These are phyloP conservation scores for Emydomyces testavorans DNA, from an alignment of 2,329 filamentous ascomycete species.

Conservation along the genomic window DNA sequence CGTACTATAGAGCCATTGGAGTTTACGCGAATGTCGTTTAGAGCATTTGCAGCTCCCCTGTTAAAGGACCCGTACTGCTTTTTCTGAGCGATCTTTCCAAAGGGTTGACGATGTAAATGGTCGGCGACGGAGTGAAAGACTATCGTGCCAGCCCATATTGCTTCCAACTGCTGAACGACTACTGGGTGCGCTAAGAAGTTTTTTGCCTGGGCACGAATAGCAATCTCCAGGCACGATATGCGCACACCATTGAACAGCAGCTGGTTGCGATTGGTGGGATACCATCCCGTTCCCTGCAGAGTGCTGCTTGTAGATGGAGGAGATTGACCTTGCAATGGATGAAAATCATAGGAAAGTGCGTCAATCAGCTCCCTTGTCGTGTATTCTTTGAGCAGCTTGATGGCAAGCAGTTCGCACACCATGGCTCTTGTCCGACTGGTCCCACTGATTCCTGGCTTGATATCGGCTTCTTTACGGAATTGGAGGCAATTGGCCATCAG, in stretches of 20 bases:
- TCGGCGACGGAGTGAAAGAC: conserved; percentile 87
- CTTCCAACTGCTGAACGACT: conserved; percentile 88
- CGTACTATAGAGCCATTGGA: conserved; percentile 29
- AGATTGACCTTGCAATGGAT: conserved; percentile 72
- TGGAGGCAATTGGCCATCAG: conserved; percentile 89
- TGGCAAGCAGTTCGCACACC: conserved; percentile 80
- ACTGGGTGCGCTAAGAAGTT: conserved; percentile 83
- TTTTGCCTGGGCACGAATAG: conserved; percentile 85
- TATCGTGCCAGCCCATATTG: conserved; percentile 92
- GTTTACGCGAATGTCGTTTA: not conserved
- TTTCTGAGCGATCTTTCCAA: conserved; percentile 23
- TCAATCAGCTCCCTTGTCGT: conserved; percentile 83
- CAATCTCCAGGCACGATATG: conserved; percentile 83
- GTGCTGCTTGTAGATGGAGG: conserved; percentile 32
- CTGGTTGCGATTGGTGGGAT: conserved; percentile 31
- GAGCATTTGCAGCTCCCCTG: not conserved
- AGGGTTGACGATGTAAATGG: conserved; percentile 58
- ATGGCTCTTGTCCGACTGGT: conserved; percentile 73
- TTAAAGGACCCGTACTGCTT: conserved; percentile 20
- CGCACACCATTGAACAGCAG: conserved; percentile 52
- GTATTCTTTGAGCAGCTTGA: conserved; percentile 83
- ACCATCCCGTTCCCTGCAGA: conserved; percentile 28
- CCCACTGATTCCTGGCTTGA: conserved; percentile 72
- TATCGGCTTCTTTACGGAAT: conserved; percentile 75
- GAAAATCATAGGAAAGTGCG: conserved; percentile 87